Conservation (phyloP, 768 basidiomycete genomes). For the Trametes meyenii region DNA sequence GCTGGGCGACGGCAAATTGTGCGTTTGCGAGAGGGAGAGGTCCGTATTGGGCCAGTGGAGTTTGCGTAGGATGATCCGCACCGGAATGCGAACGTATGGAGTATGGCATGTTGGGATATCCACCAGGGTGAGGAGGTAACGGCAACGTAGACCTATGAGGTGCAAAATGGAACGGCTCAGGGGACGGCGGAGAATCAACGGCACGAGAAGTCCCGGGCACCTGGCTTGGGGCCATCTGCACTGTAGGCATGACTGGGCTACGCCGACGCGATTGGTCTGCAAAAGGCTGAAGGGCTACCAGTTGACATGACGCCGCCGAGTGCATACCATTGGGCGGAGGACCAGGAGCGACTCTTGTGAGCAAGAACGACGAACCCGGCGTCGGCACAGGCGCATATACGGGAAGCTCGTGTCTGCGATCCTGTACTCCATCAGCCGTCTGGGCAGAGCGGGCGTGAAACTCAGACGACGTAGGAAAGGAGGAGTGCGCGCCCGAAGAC, state of each 20-base stretch:
- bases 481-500: no score
- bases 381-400: slow-evolving; percentile 2
- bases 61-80: background rate
- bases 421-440: no score
- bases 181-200: background rate
- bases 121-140: background rate
- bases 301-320: no score
- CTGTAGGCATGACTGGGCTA: no score
- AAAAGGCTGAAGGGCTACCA: background rate
- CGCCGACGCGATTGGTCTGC: no score
- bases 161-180: background rate
- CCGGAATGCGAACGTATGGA: background rate
- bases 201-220: no score
- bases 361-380: background rate
- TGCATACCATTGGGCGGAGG: background rate
- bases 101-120: background rate
- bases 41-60: background rate
- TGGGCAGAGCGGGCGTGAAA: no score
- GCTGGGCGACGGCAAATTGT: no score
- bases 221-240: no score
- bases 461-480: background rate
- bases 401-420: background rate
- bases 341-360: background rate
- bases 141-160: background rate
- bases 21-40: background rate